A percentile compares a stretch with the other conserved stretches of the same genome.
These are phyloP conservation scores for Penicillium riverlandense DNA, from an alignment of 495 filamentous ascomycete species.

Conservation along the genomic window DNA sequence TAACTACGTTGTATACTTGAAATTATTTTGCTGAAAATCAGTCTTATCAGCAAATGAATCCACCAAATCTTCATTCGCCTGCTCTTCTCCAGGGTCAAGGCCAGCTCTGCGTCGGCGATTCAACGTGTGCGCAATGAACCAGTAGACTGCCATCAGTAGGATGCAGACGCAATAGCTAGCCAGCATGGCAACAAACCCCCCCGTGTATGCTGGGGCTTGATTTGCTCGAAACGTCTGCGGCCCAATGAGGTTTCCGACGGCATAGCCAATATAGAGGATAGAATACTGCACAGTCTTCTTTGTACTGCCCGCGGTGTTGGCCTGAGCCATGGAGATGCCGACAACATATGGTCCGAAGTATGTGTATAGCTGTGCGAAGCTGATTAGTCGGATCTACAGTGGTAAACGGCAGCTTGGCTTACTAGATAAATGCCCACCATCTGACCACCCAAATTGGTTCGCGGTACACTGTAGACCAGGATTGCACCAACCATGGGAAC, in stretches of 20 bases:
- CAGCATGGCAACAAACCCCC: conserved; percentile 22
- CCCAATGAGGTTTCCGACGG: conserved; percentile 47
- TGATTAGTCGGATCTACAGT: not conserved
- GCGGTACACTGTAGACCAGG: conserved; percentile 26
- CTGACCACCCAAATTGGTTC: conserved; percentile 24
- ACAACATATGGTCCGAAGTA: conserved; percentile 33
- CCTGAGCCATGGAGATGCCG: conserved; percentile 28
- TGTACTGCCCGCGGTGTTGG: conserved; percentile 32
- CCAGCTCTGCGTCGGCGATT: conserved; percentile 13
- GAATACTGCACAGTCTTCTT: conserved; percentile 24
- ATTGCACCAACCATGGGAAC: conserved; percentile 27
- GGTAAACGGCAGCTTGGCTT: conserved; percentile 3
- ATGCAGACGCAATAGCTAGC: conserved; percentile 22
- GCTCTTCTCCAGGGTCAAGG: conserved; percentile 9
- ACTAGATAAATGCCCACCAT: conserved; percentile 29
- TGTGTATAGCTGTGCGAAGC: conserved; percentile 20
- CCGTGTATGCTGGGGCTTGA: conserved; percentile 43
- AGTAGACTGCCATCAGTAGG: conserved; percentile 17
- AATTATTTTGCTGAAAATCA: conserved; percentile 21
- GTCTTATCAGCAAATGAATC: conserved; percentile 21
- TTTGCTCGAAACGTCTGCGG: conserved; percentile 51
- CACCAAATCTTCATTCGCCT: conserved; percentile 5
- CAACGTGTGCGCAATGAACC: conserved; percentile 14
- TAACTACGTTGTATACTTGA: conserved; percentile 20
- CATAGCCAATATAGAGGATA: conserved; percentile 23